A percentile compares a stretch with the other conserved stretches of the same genome.
These are phyloP conservation scores for Arabis alpina DNA, from an alignment of 345 rosid genomes.

Conservation along the genomic window DNA sequence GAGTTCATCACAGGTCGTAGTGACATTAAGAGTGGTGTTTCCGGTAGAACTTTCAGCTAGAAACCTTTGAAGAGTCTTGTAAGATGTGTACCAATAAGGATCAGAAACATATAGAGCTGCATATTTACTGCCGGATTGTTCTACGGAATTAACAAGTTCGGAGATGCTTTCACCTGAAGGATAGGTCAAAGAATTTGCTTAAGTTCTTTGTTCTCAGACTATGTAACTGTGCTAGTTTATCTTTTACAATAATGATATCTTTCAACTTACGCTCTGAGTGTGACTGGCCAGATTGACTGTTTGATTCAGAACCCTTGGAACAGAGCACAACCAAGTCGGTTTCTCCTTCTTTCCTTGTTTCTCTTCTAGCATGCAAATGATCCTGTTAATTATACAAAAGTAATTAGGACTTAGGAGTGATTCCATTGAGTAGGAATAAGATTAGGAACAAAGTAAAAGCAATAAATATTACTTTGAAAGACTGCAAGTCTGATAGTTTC, in stretches of 20 bases:
- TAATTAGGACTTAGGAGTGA: conserved; percentile 10
- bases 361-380: conserved; percentile 64
- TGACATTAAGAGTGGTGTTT: conserved; percentile 47
- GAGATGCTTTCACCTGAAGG: conserved; percentile 68
- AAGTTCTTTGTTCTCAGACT: conserved; percentile 4
- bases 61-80: conserved; percentile 71
- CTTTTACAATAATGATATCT: conserved; percentile 20
- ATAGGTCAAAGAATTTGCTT: conserved; percentile 16
- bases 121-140: conserved; percentile 66
- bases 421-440: not conserved
- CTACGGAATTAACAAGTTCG: conserved; percentile 70
- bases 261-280: conserved; percentile 63
- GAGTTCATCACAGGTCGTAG: conserved; percentile 70
- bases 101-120: conserved; percentile 80
- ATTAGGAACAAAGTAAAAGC: not conserved
- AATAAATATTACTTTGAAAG: conserved; percentile 59
- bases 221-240: conserved; percentile 8
- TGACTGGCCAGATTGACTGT: conserved; percentile 45
- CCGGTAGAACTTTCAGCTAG: conserved; percentile 65
- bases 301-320: conserved; percentile 52
- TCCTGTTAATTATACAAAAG: conserved; percentile 53
- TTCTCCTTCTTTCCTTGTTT: conserved; percentile 60
- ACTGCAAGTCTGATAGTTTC: conserved; percentile 62
- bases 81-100: conserved; percentile 72
- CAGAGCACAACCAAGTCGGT: conserved; percentile 81